Conservation (phyloP, 352 stramenopile species). For the Phytopythium montanum region DNA sequence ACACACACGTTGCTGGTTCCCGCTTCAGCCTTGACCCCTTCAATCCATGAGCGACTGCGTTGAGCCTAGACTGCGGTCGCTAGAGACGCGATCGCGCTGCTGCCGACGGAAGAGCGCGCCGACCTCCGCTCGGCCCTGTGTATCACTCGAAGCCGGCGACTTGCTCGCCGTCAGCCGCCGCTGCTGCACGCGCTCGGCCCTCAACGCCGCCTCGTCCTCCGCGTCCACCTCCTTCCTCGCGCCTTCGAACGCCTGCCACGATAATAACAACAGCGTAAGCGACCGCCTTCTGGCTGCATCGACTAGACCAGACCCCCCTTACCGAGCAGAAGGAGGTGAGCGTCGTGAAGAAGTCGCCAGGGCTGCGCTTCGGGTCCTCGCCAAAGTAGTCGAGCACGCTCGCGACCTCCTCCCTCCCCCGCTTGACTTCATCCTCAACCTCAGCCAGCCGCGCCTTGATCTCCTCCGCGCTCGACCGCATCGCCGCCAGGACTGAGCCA, state of each 20-base stretch:
- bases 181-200: constrained; percentile 54
- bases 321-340: constrained; percentile 78
- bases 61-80: not conserved
- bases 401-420: constrained; percentile 48
- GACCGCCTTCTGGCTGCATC: not conserved
- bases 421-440: constrained; percentile 31
- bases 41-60: not conserved
- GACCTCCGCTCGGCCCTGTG: not conserved
- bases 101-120: constrained; percentile 1
- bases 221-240: constrained; percentile 68
- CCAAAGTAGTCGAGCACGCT: constrained; percentile 87
- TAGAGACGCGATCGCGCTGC: not conserved
- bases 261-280: not conserved
- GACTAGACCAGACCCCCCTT: not conserved
- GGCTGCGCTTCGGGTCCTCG: constrained; percentile 70
- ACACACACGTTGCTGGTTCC: not conserved
- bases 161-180: constrained; percentile 4
- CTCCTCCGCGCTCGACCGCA: constrained; percentile 25
- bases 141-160: not conserved
- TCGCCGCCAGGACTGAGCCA: constrained; percentile 16
- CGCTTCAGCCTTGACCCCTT: not conserved
- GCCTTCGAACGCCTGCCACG: constrained; percentile 47
- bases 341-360: constrained; percentile 76
- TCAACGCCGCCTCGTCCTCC: constrained; percentile 47
- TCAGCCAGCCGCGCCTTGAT: constrained; percentile 46